phyloP scores from a whole-genome alignment of 306 rosid genomes.

The Malus orientalis region DNA sequence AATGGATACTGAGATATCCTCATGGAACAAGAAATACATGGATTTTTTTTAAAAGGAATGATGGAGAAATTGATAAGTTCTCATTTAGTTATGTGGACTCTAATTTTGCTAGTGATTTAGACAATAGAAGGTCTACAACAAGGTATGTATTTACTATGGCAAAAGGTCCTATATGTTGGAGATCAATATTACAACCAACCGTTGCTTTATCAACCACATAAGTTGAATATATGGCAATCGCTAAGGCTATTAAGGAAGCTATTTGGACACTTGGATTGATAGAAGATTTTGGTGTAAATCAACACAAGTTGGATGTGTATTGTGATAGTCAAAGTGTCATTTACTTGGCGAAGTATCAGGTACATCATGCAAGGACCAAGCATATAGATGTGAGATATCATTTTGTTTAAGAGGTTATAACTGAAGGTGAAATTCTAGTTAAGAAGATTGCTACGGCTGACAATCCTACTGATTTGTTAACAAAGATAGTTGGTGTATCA shows the following conservation, averaged over 20 bases:
- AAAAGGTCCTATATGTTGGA: neutral
- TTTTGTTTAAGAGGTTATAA: neutral
- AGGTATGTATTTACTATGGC: too few relatives aligned
- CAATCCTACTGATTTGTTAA: neutral
- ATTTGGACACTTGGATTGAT: neutral
- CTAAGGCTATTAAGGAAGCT: neutral
- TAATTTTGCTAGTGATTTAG: too few relatives aligned
- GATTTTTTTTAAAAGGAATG: too few relatives aligned
- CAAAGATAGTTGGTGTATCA: neutral
- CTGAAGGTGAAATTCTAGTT: neutral
- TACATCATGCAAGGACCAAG: neutral
- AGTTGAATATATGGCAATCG: neutral
- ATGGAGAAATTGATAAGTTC: too few relatives aligned
- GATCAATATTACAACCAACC: neutral
- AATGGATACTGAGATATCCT: too few relatives aligned
- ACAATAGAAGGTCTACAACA: too few relatives aligned
- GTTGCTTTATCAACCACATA: neutral
- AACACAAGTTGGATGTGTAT: neutral
- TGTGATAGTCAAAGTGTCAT: neutral
- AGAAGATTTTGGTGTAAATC: too few relatives aligned
- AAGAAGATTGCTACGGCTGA: neutral
- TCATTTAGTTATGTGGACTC: too few relatives aligned
- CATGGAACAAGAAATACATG: too few relatives aligned
- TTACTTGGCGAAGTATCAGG: neutral
- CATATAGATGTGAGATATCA: neutral